A percentile compares a stretch with the other conserved stretches of the same genome.
phyloP scores from a whole-genome alignment of 768 basidiomycete genomes.

The Termitomyces sp. region DNA sequence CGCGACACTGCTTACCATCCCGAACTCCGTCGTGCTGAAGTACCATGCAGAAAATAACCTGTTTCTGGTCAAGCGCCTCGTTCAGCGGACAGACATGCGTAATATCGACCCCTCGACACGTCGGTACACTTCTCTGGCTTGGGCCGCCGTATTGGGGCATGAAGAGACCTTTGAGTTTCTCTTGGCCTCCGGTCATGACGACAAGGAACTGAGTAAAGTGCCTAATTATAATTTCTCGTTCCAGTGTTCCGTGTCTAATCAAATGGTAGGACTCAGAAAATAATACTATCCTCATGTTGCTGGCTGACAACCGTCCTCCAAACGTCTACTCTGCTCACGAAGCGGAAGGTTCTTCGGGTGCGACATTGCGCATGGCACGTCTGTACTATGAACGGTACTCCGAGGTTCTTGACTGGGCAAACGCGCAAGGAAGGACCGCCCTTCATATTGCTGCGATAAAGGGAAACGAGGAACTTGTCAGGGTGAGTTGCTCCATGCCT shows the following conservation, averaged over 20 bases:
- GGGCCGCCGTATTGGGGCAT: conserved; percentile 85
- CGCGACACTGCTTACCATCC: conserved; percentile 3
- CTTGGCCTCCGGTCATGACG: conserved; percentile 82
- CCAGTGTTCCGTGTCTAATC: background rate
- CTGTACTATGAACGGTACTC: conserved; percentile 85
- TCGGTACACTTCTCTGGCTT: conserved; percentile 84
- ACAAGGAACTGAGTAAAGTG: conserved; percentile 87
- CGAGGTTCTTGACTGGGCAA: conserved; percentile 89
- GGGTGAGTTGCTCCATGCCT: conserved; percentile 40
- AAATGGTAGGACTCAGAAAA: conserved; percentile 76
- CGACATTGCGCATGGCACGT: conserved; percentile 81
- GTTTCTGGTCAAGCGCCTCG: conserved; percentile 84
- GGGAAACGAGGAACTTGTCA: conserved; percentile 85
- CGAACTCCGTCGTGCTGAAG: conserved; percentile 10
- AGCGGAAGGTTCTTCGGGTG: conserved; percentile 59
- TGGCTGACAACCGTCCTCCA: conserved; percentile 74
- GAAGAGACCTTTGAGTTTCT: conserved; percentile 94
- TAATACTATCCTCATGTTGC: conserved; percentile 88
- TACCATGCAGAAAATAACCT: conserved; percentile 80
- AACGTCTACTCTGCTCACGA: conserved; percentile 41
- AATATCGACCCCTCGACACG: conserved; percentile 78
- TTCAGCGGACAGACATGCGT: conserved; percentile 82
- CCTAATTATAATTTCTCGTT: conserved; percentile 7
- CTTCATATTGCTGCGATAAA: conserved; percentile 84
- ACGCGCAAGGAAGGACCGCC: conserved; percentile 84